Evolutionary conservation across 179 eudicot genomes (phyloP), one percentile per base, ranked within the genome.

Genomic region (Spergularia azorica): DNA sequence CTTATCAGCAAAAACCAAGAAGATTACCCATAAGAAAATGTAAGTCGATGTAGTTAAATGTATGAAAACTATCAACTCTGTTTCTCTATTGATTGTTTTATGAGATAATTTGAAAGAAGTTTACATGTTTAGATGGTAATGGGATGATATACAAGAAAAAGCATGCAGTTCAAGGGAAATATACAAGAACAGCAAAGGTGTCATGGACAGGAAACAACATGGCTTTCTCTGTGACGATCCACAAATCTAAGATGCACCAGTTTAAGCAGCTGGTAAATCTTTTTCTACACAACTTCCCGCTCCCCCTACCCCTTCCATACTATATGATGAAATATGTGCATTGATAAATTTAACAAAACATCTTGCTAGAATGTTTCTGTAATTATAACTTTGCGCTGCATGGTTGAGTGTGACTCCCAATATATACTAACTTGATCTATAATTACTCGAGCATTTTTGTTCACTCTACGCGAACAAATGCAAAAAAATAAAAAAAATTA

Each of bases 171-270:
- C 51, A 9, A 2, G 61, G 58, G 11, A 9, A 72, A 9, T 48
- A 57, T 43, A 41, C 3, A 55, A 75, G 64, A 43, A 10, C 79
- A 58, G n/a, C 76, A 68, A 63, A 39, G 26, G 51, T 61, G 32
- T 74, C 59, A 8, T 16, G 63, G 8, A 50, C 46, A 18, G 51
- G 64, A 74, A 63, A 36, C 60, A 38, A 16, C 32, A 10, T 48
- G 59, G 0, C 62, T 74, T 74, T 78, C 79, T 70, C 84, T 14
- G 55, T 82, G 32, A 78, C 59, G 21, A 78, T 82, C 15, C 67
- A 74, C 79, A 21, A 57, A 63, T 7, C 26, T 26, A 78, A 62
- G 73, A 74, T 4, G 17, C 68, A 82, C 68, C 81, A 82, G 43
- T 82, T 78, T 70, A 0, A 4, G 5, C 76, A 70, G 66, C 67